These are phyloP conservation scores for Dalbergia oliveri DNA, from an alignment of 306 rosid genomes.

Conservation along the genomic window DNA sequence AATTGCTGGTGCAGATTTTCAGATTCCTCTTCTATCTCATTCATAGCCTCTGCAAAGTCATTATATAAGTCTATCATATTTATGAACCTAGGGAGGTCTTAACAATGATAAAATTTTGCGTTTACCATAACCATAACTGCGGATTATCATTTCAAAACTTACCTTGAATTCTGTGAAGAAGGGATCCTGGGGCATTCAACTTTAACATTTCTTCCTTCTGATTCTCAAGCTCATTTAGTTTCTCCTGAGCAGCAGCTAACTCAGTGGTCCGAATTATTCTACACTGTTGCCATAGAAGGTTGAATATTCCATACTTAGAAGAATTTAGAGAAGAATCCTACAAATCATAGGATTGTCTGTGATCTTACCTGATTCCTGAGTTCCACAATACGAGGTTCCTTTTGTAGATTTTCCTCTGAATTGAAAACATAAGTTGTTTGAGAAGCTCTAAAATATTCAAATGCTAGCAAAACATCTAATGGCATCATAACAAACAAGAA, in stretches of 20 bases:
- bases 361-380: conserved; percentile 85
- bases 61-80: not conserved
- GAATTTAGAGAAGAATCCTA: not conserved
- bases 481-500: conserved; percentile 8
- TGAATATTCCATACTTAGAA: conserved; percentile 30
- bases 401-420: conserved; percentile 87
- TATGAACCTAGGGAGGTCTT: not conserved
- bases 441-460: conserved; percentile 37
- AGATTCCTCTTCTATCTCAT: conserved; percentile 73
- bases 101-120: not conserved
- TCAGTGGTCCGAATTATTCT: conserved; percentile 93
- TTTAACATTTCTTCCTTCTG: conserved; percentile 80
- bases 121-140: conserved; percentile 22
- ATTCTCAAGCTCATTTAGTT: conserved; percentile 83
- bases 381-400: conserved; percentile 89
- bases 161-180: conserved; percentile 87
- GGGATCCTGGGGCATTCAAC: conserved; percentile 74
- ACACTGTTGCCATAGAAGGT: conserved; percentile 63
- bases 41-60: conserved; percentile 66
- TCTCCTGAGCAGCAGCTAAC: conserved; percentile 91
- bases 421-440: conserved; percentile 18
- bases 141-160: conserved; percentile 37
- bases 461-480: conserved; percentile 13
- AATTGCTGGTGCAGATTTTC: conserved; percentile 72
- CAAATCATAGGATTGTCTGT: not conserved